phyloP scores from a whole-genome alignment of 202 grass and related monocot genomes.

The Zoysia matrella region DNA sequence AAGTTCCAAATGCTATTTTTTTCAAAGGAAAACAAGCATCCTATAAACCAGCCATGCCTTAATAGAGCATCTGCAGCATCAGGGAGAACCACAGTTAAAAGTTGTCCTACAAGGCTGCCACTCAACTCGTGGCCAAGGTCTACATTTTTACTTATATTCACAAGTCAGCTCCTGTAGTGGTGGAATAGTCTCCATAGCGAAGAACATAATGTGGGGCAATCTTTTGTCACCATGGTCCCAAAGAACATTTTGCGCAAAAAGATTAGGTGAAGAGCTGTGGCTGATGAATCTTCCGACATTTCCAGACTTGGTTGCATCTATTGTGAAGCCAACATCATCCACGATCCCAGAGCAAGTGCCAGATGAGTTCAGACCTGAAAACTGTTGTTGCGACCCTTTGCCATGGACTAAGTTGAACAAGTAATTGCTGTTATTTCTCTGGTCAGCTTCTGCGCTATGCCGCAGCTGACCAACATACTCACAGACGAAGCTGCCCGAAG shows the following conservation, averaged over 20 bases:
- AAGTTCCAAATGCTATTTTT: neutral
- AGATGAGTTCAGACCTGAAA: conserved; percentile 37
- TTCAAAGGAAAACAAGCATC: neutral
- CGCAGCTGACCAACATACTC: conserved; percentile 79
- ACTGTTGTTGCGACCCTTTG: conserved; percentile 41
- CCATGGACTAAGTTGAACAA: conserved; percentile 74
- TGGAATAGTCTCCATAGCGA: conserved; percentile 78
- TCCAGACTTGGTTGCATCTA: conserved; percentile 67
- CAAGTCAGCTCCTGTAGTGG: conserved; percentile 78
- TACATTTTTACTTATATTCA: conserved; percentile 56
- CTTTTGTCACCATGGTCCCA: conserved; percentile 77
- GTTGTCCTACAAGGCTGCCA: conserved; percentile 10
- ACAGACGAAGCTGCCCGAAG: conserved; percentile 79
- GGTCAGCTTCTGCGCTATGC: conserved; percentile 50
- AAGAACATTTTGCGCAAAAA: conserved; percentile 77
- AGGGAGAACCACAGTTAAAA: conserved; percentile 47
- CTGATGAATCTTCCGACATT: conserved; percentile 88
- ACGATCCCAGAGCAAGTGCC: conserved; percentile 27
- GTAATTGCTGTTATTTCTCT: conserved; percentile 66
- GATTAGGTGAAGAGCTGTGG: conserved; percentile 84
- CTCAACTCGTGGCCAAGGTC: conserved; percentile 39
- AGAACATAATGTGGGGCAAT: conserved; percentile 80
- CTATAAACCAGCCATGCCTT: conserved; percentile 16
- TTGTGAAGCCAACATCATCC: conserved; percentile 61
- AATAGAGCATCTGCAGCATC: conserved; percentile 66